Evolutionary conservation across 176 grass and related monocot species (phyloP).

Genomic region (Phragmites australis): DNA sequence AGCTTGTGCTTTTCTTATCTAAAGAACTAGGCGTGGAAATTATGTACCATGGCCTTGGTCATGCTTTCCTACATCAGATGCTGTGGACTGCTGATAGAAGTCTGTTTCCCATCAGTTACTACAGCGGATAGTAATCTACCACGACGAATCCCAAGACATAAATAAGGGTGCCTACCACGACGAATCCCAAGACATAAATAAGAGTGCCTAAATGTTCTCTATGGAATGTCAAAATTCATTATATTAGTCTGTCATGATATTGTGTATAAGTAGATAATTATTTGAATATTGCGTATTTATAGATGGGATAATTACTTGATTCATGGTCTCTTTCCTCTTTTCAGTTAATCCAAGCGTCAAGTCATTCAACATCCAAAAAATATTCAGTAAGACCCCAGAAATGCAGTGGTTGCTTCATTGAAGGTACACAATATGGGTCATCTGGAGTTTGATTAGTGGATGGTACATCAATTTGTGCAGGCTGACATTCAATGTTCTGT

Average conservation of each 20-base stretch:
- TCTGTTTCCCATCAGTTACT: background rate
- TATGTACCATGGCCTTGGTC: background rate
- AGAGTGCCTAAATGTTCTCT: background rate
- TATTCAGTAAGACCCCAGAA: too few relatives aligned
- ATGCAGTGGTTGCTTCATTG: constrained; percentile 58
- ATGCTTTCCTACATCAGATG: background rate
- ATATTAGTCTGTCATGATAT: constrained; percentile 37
- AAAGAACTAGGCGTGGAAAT: background rate
- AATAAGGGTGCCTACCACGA: too few relatives aligned
- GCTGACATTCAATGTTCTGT: background rate
- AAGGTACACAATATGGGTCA: constrained; percentile 39
- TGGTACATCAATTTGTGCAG: background rate
- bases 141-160: background rate
- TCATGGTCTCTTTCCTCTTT: constrained; percentile 8
- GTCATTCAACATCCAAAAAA: constrained; percentile 64
- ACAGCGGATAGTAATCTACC: background rate
- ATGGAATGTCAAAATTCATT: constrained; percentile 11
- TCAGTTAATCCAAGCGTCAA: constrained; percentile 61
- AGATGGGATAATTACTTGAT: constrained; percentile 15
- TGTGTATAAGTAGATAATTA: background rate
- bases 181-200: background rate
- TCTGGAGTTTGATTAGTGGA: background rate
- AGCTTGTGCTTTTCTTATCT: background rate
- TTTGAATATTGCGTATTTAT: too few relatives aligned
- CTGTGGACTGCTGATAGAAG: background rate